Evolutionary conservation across 2,329 filamentous ascomycete genomes (phyloP).

Genomic region (Scedosporium apiospermum): DNA sequence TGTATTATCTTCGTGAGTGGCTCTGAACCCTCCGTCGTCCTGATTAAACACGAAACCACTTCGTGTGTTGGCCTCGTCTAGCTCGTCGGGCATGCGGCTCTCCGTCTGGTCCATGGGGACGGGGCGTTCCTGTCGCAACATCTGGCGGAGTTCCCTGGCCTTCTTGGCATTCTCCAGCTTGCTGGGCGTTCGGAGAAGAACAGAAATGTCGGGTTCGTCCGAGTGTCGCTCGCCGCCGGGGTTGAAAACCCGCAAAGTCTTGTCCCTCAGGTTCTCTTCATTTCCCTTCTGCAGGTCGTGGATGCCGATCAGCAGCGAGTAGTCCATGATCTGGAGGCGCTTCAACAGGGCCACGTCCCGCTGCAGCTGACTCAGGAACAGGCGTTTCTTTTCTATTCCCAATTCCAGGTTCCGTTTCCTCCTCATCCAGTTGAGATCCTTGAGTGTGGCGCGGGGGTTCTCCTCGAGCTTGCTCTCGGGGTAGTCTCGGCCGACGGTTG

Average conservation of each 20-base stretch:
- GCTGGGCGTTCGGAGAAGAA: conserved; percentile 81
- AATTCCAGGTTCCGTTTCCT: conserved; percentile 79
- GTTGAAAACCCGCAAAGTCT: conserved; percentile 89
- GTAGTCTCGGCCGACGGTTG: conserved; percentile 87
- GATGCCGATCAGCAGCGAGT: conserved; percentile 88
- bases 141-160: conserved; percentile 80
- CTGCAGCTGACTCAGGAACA: conserved; percentile 84
- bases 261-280: conserved; percentile 82
- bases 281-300: conserved; percentile 87
- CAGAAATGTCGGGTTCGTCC: conserved; percentile 50
- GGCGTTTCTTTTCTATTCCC: conserved; percentile 75
- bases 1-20: conserved; percentile 81
- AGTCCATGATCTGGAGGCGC: conserved; percentile 94
- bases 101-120: conserved; percentile 80
- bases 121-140: conserved; percentile 86
- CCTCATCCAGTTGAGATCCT: conserved; percentile 94
- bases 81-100: conserved; percentile 82
- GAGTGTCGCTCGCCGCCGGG: conserved; percentile 62
- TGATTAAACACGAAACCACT: conserved; percentile 75
- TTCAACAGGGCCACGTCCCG: conserved; percentile 81
- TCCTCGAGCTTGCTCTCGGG: conserved; percentile 77
- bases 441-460: conserved; percentile 87
- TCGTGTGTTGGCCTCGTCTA: conserved; percentile 64
- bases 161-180: conserved; percentile 88
- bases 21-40: conserved; percentile 86